These are phyloP conservation scores for Schwanniomyces etchellsii DNA, from an alignment of 1,139 yeast genomes.

Conservation along the genomic window DNA sequence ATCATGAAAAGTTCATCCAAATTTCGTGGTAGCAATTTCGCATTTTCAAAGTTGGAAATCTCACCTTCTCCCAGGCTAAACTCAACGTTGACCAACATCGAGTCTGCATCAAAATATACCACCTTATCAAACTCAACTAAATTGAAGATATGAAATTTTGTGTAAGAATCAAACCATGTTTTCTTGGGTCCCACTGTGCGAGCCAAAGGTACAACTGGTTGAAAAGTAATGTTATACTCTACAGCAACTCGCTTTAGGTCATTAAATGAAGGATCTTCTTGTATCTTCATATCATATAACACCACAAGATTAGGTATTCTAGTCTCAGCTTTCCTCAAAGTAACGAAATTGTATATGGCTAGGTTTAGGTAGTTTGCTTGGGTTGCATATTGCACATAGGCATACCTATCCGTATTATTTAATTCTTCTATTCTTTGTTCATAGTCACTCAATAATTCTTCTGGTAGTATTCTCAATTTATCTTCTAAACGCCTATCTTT, in stretches of 20 bases:
- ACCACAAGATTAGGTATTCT: constrained; percentile 21
- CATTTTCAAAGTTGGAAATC: constrained; percentile 7
- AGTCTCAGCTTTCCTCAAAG: constrained; percentile 16
- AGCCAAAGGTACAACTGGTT: constrained; percentile 11
- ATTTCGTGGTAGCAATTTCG: constrained; percentile 11
- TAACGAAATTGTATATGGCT: constrained; percentile 26
- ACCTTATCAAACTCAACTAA: constrained; percentile 37
- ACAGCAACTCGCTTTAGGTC: constrained; percentile 4
- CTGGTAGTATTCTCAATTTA: constrained; percentile 19
- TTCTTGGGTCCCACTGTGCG: constrained; percentile 10
- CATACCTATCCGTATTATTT: constrained; percentile 11
- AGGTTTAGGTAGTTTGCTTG: constrained; percentile 25
- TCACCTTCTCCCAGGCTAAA: constrained; percentile 1
- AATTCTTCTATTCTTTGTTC: constrained; percentile 5
- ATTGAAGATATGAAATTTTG: constrained; percentile 49
- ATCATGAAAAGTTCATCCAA: constrained; percentile 28
- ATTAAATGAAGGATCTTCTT: constrained; percentile 6
- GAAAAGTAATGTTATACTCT: constrained; percentile 14
- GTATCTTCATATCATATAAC: constrained; percentile 15
- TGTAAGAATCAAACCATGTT: constrained; percentile 47
- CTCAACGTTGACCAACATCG: constrained; percentile 20
- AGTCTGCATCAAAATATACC: constrained; percentile 40
- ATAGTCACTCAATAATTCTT: constrained; percentile 14
- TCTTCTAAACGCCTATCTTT: constrained; percentile 9
- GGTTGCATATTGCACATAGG: constrained; percentile 37